Evolutionary conservation across 495 filamentous ascomycete species (phyloP), one percentile per base, ranked within the genome.

Genomic region (Penicillium canescens): DNA sequence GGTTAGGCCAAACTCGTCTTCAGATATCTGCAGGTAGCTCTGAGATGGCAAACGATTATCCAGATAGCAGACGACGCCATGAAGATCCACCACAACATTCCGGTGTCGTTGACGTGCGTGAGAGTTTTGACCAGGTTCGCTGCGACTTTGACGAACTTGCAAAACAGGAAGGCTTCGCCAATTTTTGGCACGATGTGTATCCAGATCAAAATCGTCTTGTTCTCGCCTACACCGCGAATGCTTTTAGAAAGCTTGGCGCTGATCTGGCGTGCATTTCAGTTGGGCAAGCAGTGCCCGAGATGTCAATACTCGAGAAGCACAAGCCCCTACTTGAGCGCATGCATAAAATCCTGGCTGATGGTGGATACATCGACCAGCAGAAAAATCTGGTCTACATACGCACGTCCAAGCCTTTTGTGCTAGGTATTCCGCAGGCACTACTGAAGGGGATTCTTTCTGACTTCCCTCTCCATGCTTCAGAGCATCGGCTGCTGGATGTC

Each of bases 401-500:
- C 23, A 24, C 23, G 23, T 24, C 23, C 23, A 24, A 24, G 5
- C 23, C 23, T 24, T 24, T 24, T 24, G 23, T 24, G 23, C 23
- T 24, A 24, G 23, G 5, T 24, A 5, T 5, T 2, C 23, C 16
- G 16, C 39, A 18, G 16, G 20, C 6, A 41, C 16, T 23, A 10
- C 39, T 16, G 16, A 55, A 38, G 42, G 28, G 14, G 4, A 41
- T 41, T 12, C 0, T 24, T 33, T 16, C 42, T 9, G 6, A 9
- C 1, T 45, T 45, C 26, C 54, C 64, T 21, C 33, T 63, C 0
- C 66, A 75, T 42, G 64, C 61, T 8, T 46, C 14, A 39, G 69
- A 65, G 28, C 60, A 71, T 39, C 60, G 54, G 26, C 55, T 75
- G 0, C 33, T 73, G 0, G 18, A 59, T 16, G 42, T 54, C 1